These are phyloP conservation scores for Craterostigma plantagineum DNA, from an alignment of 257 asterid genomes.

Conservation along the genomic window DNA sequence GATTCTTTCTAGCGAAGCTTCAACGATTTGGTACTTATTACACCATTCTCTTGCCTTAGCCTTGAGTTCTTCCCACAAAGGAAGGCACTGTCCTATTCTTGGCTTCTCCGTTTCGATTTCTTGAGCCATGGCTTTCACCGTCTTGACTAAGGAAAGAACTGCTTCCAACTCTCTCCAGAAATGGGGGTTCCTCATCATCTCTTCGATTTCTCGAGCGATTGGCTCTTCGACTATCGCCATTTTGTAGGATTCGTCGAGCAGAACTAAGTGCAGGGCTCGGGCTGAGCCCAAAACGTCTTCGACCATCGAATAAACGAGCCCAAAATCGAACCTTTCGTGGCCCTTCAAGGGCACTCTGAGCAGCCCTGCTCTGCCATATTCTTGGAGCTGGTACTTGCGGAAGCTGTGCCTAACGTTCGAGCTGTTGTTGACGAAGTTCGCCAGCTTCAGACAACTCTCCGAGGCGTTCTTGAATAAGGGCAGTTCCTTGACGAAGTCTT, in stretches of 20 bases:
- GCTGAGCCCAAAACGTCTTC: constrained; percentile 38
- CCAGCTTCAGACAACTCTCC: constrained; percentile 39
- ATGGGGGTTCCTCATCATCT: constrained; percentile 26
- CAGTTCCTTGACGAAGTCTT: constrained; percentile 43
- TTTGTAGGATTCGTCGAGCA: constrained; percentile 39
- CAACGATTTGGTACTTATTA: constrained; percentile 20
- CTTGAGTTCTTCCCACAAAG: constrained; percentile 51
- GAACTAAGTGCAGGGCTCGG: constrained; percentile 29
- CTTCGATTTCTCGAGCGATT: constrained; percentile 29
- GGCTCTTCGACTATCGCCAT: constrained; percentile 25
- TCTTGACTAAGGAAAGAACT: constrained; percentile 31
- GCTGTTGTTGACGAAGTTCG: constrained; percentile 27
- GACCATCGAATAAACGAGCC: constrained; percentile 27
- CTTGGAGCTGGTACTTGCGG: constrained; percentile 29
- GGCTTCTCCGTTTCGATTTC: constrained; percentile 56
- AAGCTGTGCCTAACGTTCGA: constrained; percentile 35
- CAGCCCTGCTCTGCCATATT: constrained; percentile 23
- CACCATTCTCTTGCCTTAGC: constrained; percentile 37
- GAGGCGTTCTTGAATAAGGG: constrained; percentile 35
- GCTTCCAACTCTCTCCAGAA: constrained; percentile 52
- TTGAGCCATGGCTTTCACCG: constrained; percentile 30
- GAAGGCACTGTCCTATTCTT: constrained; percentile 51
- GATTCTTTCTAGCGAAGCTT: constrained; percentile 32
- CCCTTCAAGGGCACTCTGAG: constrained; percentile 31
- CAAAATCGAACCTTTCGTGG: constrained; percentile 18